These are phyloP conservation scores for Hypholoma fasciculare DNA, from an alignment of 768 basidiomycete species.

Conservation along the genomic window DNA sequence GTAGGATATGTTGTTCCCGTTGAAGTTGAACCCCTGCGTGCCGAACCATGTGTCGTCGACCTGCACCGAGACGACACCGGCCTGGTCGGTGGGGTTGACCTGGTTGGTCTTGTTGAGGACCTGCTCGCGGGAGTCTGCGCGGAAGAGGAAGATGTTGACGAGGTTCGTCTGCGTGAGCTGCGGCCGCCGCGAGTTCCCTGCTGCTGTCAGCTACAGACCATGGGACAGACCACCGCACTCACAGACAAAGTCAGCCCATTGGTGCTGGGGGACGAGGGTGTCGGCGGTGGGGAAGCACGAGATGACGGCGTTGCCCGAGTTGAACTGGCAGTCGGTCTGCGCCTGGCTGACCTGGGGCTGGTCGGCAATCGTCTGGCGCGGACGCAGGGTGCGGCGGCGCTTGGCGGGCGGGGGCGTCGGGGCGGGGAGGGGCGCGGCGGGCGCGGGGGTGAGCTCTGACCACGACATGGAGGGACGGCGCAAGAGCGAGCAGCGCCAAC, in stretches of 20 bases:
- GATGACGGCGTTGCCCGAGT: slow-evolving; percentile 67
- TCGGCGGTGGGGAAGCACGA: slow-evolving; percentile 73
- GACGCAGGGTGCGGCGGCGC: slow-evolving; percentile 18
- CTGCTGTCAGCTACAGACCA: slow-evolving; percentile 14
- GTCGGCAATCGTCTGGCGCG: slow-evolving; percentile 42
- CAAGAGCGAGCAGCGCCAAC: not conserved
- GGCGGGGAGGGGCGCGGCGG: not conserved
- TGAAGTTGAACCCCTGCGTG: slow-evolving; percentile 44
- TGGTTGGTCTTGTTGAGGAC: slow-evolving; percentile 44
- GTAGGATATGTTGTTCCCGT: slow-evolving; percentile 55
- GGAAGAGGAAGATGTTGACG: slow-evolving; percentile 79
- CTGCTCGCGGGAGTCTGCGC: slow-evolving; percentile 60
- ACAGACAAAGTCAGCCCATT: slow-evolving; percentile 83
- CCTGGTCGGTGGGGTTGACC: slow-evolving; percentile 48
- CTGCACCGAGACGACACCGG: slow-evolving; percentile 51
- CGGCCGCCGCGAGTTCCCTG: slow-evolving; percentile 79
- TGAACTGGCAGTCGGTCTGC: slow-evolving; percentile 45
- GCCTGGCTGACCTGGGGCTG: slow-evolving; percentile 41
- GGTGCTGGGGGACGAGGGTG: slow-evolving; percentile 65
- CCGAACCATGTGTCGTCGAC: slow-evolving; percentile 83
- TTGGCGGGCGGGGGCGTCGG: not conserved
- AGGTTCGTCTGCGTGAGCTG: slow-evolving; percentile 58
- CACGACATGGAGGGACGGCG: slow-evolving; percentile 1
- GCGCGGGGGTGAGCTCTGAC: not conserved
- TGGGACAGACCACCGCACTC: too few species aligned